Evolutionary conservation across 176 grass and related monocot genomes (phyloP).

Genomic region (Canna indica): DNA sequence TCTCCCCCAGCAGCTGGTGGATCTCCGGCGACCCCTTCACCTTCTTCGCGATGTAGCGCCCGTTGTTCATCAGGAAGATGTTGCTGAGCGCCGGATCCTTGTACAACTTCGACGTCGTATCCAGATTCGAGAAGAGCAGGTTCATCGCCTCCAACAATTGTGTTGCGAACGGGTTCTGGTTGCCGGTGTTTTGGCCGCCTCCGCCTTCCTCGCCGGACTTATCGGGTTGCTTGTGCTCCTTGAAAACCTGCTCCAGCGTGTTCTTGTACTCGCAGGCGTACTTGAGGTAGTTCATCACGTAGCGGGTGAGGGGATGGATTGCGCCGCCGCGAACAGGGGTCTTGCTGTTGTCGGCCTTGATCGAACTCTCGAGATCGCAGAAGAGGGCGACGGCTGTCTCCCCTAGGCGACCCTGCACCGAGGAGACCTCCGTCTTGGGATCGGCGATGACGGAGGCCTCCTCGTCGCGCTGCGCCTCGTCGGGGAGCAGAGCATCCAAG

Average conservation of each 20-base stretch:
- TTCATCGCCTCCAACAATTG: slow-evolving; percentile 49
- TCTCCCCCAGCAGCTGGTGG: slow-evolving; percentile 46
- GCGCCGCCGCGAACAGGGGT: slow-evolving; percentile 54
- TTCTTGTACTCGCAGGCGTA: slow-evolving; percentile 68
- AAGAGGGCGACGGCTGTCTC: slow-evolving; percentile 66
- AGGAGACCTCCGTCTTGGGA: slow-evolving; percentile 37
- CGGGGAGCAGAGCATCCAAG: slow-evolving; percentile 31
- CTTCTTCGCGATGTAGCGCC: slow-evolving; percentile 81
- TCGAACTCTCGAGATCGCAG: slow-evolving; percentile 84
- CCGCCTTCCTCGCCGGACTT: slow-evolving; percentile 6
- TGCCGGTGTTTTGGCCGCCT: neutral
- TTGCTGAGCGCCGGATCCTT: slow-evolving; percentile 4
- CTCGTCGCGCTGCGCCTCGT: no score
- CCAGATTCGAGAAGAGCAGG: slow-evolving; percentile 6
- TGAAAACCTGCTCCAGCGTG: slow-evolving; percentile 76
- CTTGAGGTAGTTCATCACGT: slow-evolving; percentile 92
- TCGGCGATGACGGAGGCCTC: slow-evolving; percentile 16
- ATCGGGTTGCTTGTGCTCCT: slow-evolving; percentile 26
- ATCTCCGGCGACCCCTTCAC: slow-evolving; percentile 73
- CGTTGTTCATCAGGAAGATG: slow-evolving; percentile 30
- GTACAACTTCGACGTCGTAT: slow-evolving; percentile 8
- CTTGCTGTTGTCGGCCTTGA: slow-evolving; percentile 55
- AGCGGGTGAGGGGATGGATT: slow-evolving; percentile 70
- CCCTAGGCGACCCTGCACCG: slow-evolving; percentile 43
- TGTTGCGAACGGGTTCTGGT: slow-evolving; percentile 50